Percentiles rank a stretch among this genome's conserved stretches.
These are phyloP conservation scores for Phlebopus sp. DNA, from an alignment of 1,284 basidiomycete genomes.

Conservation along the genomic window DNA sequence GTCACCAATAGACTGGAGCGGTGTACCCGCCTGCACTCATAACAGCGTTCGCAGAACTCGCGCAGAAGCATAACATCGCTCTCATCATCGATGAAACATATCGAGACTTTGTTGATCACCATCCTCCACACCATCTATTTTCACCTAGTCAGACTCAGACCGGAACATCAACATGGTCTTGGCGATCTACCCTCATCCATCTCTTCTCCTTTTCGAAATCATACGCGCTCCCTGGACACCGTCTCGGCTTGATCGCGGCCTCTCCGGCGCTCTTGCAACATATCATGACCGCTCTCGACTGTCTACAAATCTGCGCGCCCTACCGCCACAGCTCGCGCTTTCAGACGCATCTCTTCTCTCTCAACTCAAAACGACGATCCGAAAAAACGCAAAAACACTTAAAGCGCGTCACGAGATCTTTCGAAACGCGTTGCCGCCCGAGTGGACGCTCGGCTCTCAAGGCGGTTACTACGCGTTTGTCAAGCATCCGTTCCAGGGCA, in stretches of 20 bases:
- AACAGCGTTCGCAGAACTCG: constrained; percentile 63
- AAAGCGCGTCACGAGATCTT: constrained; percentile 62
- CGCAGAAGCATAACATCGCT: constrained; percentile 55
- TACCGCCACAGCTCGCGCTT: constrained; percentile 39
- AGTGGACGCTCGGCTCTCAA: constrained; percentile 63
- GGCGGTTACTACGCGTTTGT: constrained; percentile 81
- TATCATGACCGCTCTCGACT: constrained; percentile 70
- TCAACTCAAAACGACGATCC: constrained; percentile 53
- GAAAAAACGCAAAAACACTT: constrained; percentile 49
- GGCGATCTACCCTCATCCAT: constrained; percentile 67
- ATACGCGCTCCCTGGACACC: constrained; percentile 83
- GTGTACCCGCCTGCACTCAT: constrained; percentile 65
- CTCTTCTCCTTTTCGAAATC: constrained; percentile 83
- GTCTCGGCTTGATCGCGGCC: constrained; percentile 76
- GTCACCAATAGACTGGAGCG: constrained; percentile 66
- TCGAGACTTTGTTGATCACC: constrained; percentile 70
- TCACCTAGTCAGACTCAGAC: no score
- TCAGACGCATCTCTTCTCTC: constrained; percentile 11
- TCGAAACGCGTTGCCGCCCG: constrained; percentile 39
- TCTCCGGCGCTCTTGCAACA: constrained; percentile 54
- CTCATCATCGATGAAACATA: constrained; percentile 91
- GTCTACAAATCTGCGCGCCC: constrained; percentile 80
- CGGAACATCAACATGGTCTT: constrained; percentile 29
- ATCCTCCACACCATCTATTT: constrained; percentile 58
- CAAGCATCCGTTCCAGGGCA: constrained; percentile 59